Evolutionary conservation across 108 stramenopile species (phyloP), one percentile per base, ranked within the genome.

Genomic region (Phaeodactylum tricornutum): DNA sequence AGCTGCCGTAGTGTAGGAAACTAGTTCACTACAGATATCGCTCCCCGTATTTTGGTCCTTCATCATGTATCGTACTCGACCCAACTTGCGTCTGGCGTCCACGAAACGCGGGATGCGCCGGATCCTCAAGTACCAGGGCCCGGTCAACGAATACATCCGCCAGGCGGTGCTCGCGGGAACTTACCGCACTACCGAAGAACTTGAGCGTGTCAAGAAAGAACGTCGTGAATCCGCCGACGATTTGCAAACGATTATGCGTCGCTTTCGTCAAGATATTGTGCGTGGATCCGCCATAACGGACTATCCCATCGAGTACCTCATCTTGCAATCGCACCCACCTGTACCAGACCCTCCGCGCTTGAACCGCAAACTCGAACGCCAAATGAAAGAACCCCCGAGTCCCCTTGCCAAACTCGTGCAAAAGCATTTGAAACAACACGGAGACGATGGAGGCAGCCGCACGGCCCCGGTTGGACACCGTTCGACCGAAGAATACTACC

Each of bases 301-400:
- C 39, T 87, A 76, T 53, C 86, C 86, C 16, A 53, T 58, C 2
- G 87, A 88, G 43, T 82, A 84, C 52, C 65, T 78, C 46, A 82
- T 85, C 34, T 50, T 89, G 25, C 70, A 53, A 28, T 48, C 79
- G 29, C 79, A 89, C 45, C 87, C 87, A 1, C 87, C 87, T n/a
- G n/a, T n/a, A n/a, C n/a, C n/a, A n/a, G n/a, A n/a, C n/a, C n/a
- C n/a, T n/a, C n/a, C n/a, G n/a, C n/a, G n/a, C n/a, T n/a, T n/a
- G n/a, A n/a, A n/a, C n/a, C n/a, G n/a, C n/a, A n/a, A n/a, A n/a
- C n/a, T n/a, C n/a, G n/a, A n/a, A n/a, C n/a, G n/a, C n/a, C n/a
- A n/a, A n/a, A 19, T 50, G 15, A 23, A 26, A 4, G 47, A 47
- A 16, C 29, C 35, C 7, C 24, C 59, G 28, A 58, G 59, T 37